phyloP scores from a whole-genome alignment of 2,329 filamentous ascomycete species.

The Westerdykella sp. region DNA sequence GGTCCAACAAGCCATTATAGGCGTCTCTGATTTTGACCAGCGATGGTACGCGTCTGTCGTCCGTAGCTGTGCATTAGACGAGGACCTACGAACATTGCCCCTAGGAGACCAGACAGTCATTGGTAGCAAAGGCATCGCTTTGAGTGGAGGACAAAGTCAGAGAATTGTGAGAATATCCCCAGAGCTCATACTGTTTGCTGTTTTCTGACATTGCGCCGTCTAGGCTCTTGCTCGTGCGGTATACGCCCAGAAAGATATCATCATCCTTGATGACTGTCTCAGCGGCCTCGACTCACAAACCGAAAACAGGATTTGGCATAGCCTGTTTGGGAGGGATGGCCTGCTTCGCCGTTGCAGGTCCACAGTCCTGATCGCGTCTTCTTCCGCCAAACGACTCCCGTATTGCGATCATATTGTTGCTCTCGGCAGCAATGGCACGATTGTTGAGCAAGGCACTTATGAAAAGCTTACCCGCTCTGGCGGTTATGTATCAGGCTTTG shows the following conservation, averaged over 20 bases:
- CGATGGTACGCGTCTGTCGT: conserved; percentile 35
- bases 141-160: conserved; percentile 50
- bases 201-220: conserved; percentile 6
- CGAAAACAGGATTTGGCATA: conserved; percentile 45
- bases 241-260: conserved; percentile 44
- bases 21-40: conserved; percentile 30
- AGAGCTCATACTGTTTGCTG: not conserved
- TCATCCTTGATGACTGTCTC: conserved; percentile 49
- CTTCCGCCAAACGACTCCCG: conserved; percentile 31
- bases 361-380: conserved; percentile 31
- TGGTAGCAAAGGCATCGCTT: conserved; percentile 46
- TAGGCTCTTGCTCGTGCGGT: conserved; percentile 48
- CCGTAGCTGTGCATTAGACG: conserved; percentile 29
- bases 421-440: conserved; percentile 29
- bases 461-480: conserved; percentile 28
- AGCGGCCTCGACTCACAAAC: conserved; percentile 47
- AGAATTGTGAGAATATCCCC: conserved; percentile 37
- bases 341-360: conserved; percentile 38
- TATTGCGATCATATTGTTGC: conserved; percentile 41
- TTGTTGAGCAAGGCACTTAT: conserved; percentile 40
- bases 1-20: conserved; percentile 35
- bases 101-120: conserved; percentile 41
- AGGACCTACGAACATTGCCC: conserved; percentile 29
- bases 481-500: conserved; percentile 32
- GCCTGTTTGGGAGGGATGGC: conserved; percentile 43